Conservation (phyloP, 352 stramenopile species). For the Phytophthora brassicae region DNA sequence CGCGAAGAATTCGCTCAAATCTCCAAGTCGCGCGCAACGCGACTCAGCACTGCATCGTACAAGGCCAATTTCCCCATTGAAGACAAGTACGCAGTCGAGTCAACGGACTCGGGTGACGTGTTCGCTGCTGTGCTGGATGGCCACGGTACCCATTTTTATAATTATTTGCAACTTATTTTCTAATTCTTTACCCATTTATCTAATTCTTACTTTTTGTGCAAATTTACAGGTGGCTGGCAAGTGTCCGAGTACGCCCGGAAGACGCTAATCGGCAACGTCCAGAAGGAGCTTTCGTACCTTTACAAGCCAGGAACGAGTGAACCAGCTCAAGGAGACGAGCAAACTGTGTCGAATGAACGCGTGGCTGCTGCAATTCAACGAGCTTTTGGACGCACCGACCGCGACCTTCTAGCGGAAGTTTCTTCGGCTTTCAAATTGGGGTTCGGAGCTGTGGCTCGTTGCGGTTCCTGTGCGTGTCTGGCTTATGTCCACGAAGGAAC, state of each 20-base stretch:
- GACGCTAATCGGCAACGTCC: constrained; percentile 79
- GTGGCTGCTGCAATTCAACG: constrained; percentile 74
- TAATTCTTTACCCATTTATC: no score
- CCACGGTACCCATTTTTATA: constrained; percentile 66
- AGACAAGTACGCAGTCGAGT: constrained; percentile 85
- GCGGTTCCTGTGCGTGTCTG: constrained; percentile 87
- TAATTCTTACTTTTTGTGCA: neutral
- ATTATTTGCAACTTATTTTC: no score
- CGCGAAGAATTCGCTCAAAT: constrained; percentile 49
- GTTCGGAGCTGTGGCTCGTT: constrained; percentile 88
- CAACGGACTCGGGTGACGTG: constrained; percentile 69
- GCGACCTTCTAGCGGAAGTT: constrained; percentile 82
- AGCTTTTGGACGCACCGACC: constrained; percentile 87
- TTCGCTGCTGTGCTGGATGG: constrained; percentile 90
- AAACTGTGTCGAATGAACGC: constrained; percentile 43
- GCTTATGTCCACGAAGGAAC: constrained; percentile 72
- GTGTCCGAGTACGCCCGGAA: constrained; percentile 88
- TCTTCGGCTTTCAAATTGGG: constrained; percentile 88
- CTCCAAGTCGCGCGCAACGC: constrained; percentile 45
- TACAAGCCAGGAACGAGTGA: constrained; percentile 36
- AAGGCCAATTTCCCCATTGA: constrained; percentile 72
- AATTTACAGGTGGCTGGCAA: constrained; percentile 86
- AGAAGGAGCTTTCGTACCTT: constrained; percentile 63
- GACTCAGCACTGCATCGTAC: constrained; percentile 64
- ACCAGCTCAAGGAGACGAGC: constrained; percentile 27